A percentile compares a stretch with the other conserved stretches of the same genome.
phyloP scores from a whole-genome alignment of 768 basidiomycete genomes.

The Tylopilus felleus region DNA sequence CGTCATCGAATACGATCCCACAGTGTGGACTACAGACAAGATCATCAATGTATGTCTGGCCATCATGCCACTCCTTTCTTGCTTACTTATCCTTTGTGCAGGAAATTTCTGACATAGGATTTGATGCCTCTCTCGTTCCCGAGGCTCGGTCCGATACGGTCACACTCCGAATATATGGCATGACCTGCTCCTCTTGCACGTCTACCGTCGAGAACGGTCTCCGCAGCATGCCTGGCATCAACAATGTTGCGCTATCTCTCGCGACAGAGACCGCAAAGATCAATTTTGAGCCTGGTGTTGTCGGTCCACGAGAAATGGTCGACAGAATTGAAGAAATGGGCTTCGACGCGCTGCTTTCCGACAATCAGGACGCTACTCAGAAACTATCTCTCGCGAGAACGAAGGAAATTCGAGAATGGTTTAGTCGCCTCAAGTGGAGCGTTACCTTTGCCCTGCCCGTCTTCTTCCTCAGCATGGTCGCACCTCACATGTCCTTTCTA shows the following conservation, averaged over 20 bases:
- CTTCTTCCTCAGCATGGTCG: conserved; percentile 88
- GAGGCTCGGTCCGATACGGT: conserved; percentile 61
- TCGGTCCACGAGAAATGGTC: conserved; percentile 85
- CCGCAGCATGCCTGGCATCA: conserved; percentile 67
- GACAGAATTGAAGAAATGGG: conserved; percentile 85
- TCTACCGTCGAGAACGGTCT: conserved; percentile 73
- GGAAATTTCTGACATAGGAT: conserved; percentile 93
- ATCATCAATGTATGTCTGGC: conserved; percentile 55
- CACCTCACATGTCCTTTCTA: conserved; percentile 62
- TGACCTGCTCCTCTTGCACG: conserved; percentile 86
- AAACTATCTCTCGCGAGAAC: conserved; percentile 80
- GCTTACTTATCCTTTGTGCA: conserved; percentile 30
- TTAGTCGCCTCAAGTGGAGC: conserved; percentile 69
- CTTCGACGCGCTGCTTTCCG: conserved; percentile 83
- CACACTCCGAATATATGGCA: conserved; percentile 81
- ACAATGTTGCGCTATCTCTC: conserved; percentile 66
- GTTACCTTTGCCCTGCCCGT: conserved; percentile 86
- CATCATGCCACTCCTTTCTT: background rate
- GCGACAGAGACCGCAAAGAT: conserved; percentile 74
- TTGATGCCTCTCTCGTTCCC: conserved; percentile 80
- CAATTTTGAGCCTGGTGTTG: conserved; percentile 66
- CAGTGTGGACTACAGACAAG: conserved; percentile 76
- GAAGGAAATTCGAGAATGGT: conserved; percentile 93
- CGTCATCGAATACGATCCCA: conserved; percentile 84
- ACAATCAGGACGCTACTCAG: conserved; percentile 80